Evolutionary conservation across 1,284 basidiomycete species (phyloP).

Genomic region (Sporisorium sorghi): DNA sequence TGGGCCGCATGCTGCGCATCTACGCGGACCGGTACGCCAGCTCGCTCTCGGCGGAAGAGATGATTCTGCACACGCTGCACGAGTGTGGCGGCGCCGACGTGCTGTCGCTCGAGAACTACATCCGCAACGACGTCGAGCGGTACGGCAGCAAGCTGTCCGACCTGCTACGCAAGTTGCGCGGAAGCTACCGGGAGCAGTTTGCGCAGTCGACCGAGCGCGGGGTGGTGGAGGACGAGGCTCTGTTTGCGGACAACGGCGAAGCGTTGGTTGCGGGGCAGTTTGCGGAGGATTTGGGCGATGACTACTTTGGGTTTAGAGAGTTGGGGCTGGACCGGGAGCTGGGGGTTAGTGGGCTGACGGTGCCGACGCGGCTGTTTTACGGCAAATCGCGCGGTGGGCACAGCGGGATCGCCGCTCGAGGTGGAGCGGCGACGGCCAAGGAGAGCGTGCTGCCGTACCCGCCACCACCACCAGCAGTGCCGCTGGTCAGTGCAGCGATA

Average conservation of each 20-base stretch:
- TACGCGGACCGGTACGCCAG: conserved; percentile 82
- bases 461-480: conserved; percentile 82
- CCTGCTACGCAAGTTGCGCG: conserved; percentile 84
- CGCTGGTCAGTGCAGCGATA: conserved; percentile 76
- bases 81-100: conserved; percentile 84
- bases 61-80: conserved; percentile 87
- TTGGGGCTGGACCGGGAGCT: conserved; percentile 89
- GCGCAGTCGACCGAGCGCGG: conserved; percentile 73
- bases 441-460: conserved; percentile 73
- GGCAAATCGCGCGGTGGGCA: too few relatives aligned
- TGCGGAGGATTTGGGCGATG: conserved; percentile 87
- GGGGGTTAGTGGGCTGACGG: conserved; percentile 80
- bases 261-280: conserved; percentile 85
- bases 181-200: conserved; percentile 79
- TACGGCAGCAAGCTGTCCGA: conserved; percentile 82
- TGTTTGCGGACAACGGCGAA: conserved; percentile 83
- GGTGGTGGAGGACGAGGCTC: conserved; percentile 75
- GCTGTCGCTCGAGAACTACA: conserved; percentile 83
- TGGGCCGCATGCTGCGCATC: conserved; percentile 86
- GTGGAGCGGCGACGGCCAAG: conserved; percentile 8
- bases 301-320: conserved; percentile 89
- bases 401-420: too few relatives aligned
- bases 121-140: conserved; percentile 87
- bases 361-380: conserved; percentile 83
- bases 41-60: conserved; percentile 88